Base-by-base conservation (phyloP, 2,329 filamentous ascomycete species). In the Ceratocystis diversiconidia region DNA sequence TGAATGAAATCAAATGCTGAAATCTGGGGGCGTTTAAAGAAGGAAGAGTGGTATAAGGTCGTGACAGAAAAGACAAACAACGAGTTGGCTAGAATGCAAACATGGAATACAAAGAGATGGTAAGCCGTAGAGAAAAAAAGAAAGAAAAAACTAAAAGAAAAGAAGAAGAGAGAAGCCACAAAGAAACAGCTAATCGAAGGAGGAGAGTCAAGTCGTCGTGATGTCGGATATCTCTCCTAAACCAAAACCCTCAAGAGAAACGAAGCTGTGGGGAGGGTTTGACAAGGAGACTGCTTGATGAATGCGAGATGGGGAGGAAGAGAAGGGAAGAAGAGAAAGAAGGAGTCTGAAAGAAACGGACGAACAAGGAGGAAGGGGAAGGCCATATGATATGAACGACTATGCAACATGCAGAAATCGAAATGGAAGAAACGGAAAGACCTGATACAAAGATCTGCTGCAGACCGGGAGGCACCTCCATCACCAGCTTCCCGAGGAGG, bases 181-280 rank as follows among this genome's bases (percentile, higher is more conserved):
- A 59, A 50, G 19, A 46, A 48, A 10, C 8, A 22, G n/a, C 22
- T 25, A 50, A 64, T 57, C 28, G 41, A 43, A 6, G 28, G 43
- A 25, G 62, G 46, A 28, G 32, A 61, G 36, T 17, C 32, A 62
- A 57, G 61, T 61, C 43, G 64, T 52, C 12, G 48, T 52, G 66
- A 67, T 67, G 63, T 60, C 63, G 63, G 60, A 67, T 67, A 63
- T 67, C 50, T 67, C 63, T 63, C 66, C 61, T 48, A 19, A n/a
- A 28, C 66, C 59, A 63, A 50, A 65, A 65, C 55, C 62, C 64
- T 62, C 22, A 48, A 43, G 55, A 50, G 52, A 65, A 43, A 28
- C 15, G 25, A 64, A 64, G 36, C 55, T 52, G 50, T 25, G 60
- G 32, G 43, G 28, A 46, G 32, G 36, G 59, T n/a, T 61, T 32